Base-by-base conservation (phyloP, 305 asterid species). In the Fraxinus platypoda region DNA sequence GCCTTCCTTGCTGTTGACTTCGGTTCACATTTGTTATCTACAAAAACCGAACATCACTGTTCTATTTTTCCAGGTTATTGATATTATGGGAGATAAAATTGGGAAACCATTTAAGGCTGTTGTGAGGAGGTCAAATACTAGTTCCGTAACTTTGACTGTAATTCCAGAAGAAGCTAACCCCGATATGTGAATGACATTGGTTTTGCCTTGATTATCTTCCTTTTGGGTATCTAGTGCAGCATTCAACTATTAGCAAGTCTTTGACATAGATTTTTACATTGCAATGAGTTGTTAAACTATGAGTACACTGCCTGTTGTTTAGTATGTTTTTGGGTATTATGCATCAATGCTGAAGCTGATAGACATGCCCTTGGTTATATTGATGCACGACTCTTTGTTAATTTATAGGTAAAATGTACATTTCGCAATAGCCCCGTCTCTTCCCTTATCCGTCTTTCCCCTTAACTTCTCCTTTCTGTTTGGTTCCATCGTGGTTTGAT, bases 101-200 rank as follows among this genome's bases (percentile, higher is more conserved):
- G 98, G 98, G 78, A 84, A 88, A 78, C 94, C 96, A 17, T 84
- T 93, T 79, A 82, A 77, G 86, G 97, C 80, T 2, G 94, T 93
- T 34, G 98, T 95, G 88, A 91, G 83, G 84, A 89, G 98, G 81
- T 86, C 85, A 30, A 87, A 84, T n/a, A 83, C 87, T 75, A 83
- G 81, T 57, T 81, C 88, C 1, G 83, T 57, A 70, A 95, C 91
- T 26, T 81, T 95, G 87, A 88, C 89, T 35, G 98, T 95, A 75
- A 88, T 80, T 84, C 98, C 98, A n/a, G 94, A 87, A 31, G 98
- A 95, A 86, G 97, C 95, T 77, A 91, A 91, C 85, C 95, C 97
- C 25, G 90, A 88, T 35, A 88, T 92, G 97, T 94, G 88, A 93
- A 25, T 38, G 30, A 19, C 74, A 62, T 25, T 3, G 49, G 19